A percentile compares a stretch with the other conserved stretches of the same genome.
Evolutionary conservation across 2,329 filamentous ascomycete species (phyloP).

Genomic region (Talaromyces islandicus): DNA sequence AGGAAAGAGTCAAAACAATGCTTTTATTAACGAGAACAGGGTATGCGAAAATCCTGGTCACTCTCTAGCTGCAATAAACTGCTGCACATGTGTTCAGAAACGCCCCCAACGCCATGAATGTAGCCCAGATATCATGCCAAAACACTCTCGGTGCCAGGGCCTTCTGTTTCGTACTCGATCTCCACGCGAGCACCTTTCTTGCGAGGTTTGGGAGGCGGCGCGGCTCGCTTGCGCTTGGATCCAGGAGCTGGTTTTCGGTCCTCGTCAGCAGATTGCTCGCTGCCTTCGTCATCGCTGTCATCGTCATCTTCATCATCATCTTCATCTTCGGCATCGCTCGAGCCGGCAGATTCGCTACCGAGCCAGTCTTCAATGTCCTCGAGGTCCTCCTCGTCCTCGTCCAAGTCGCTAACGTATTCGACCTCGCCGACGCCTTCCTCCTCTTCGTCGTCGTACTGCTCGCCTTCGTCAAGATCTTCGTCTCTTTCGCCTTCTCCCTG

Average conservation of each 20-base stretch:
- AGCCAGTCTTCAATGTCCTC: conserved; percentile 98
- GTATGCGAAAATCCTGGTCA: background rate
- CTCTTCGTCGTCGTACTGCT: conserved; percentile 71
- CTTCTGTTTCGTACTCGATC: conserved; percentile 74
- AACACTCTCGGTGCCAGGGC: conserved; percentile 48
- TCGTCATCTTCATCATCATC: conserved; percentile 59
- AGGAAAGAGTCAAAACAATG: background rate
- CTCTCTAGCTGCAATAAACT: background rate
- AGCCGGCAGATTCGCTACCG: conserved; percentile 59
- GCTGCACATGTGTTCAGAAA: conserved; percentile 1
- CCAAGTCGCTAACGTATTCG: conserved; percentile 89
- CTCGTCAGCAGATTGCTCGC: conserved; percentile 49
- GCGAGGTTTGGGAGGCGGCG: conserved; percentile 48
- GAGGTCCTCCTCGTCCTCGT: conserved; percentile 68
- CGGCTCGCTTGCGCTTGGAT: conserved; percentile 52
- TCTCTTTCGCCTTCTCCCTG: conserved; percentile 77
- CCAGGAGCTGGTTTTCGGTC: conserved; percentile 39
- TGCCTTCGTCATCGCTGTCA: conserved; percentile 51
- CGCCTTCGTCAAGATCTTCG: conserved; percentile 81
- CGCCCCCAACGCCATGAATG: conserved; percentile 9
- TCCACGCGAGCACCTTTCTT: conserved; percentile 63
- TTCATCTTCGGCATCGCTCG: conserved; percentile 46
- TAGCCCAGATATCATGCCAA: conserved; percentile 27
- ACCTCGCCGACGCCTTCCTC: conserved; percentile 69
- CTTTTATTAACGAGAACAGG: conserved; percentile 6